phyloP scores from a whole-genome alignment of 1,284 basidiomycete species.

The Malassezia caprae region DNA sequence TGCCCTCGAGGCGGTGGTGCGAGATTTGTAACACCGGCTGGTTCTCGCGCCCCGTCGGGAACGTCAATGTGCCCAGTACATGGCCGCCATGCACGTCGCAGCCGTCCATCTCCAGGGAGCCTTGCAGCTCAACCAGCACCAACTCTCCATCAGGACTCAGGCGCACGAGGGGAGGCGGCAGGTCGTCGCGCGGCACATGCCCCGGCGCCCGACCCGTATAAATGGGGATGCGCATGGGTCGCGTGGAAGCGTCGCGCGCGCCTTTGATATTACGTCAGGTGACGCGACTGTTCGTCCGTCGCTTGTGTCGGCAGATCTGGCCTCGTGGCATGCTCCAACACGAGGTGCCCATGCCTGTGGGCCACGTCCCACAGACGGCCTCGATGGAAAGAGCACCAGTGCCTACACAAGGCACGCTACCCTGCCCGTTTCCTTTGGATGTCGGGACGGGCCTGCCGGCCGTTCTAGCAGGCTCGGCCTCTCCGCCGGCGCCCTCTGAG shows the following conservation, averaged over 20 bases:
- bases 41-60: conserved; percentile 50
- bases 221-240: conserved; percentile 19
- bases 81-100: conserved; percentile 22
- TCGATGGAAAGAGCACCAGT: background rate
- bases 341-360: background rate
- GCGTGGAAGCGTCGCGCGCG: background rate
- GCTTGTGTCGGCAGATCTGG: background rate
- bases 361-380: background rate
- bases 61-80: conserved; percentile 31
- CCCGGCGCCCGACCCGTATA: background rate
- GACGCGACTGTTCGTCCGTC: background rate
- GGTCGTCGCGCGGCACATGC: background rate
- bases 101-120: conserved; percentile 37
- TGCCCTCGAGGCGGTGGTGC: conserved; percentile 79
- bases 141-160: conserved; percentile 35
- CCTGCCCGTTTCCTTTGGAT: background rate
- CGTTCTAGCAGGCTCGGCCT: background rate
- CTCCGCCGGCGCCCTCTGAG: background rate
- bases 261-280: background rate
- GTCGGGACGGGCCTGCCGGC: background rate
- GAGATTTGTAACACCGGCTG: conserved; percentile 71
- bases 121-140: conserved; percentile 43
- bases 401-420: background rate
- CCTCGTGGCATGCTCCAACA: background rate
- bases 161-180: conserved; percentile 11